Percentiles rank a stretch among this genome's conserved stretches.
phyloP scores from a whole-genome alignment of 2,329 filamentous ascomycete genomes.

The Diplodia intermedia region DNA sequence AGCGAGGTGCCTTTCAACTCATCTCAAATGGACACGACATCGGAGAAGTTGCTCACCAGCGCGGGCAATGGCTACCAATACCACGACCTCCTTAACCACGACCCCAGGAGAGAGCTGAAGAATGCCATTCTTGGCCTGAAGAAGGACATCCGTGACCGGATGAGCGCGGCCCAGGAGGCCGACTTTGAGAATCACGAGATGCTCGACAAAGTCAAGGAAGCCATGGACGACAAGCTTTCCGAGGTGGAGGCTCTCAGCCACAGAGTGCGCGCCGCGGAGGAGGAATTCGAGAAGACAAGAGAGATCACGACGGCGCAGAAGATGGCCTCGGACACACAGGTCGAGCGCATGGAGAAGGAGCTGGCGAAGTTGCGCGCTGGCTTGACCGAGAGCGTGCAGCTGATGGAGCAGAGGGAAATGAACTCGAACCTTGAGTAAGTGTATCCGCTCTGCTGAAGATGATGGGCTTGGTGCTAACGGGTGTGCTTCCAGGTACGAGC shows the following conservation, averaged over 20 bases:
- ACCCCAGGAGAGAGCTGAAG: conserved; percentile 83
- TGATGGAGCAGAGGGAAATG: conserved; percentile 95
- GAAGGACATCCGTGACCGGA: conserved; percentile 90
- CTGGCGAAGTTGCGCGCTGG: conserved; percentile 89
- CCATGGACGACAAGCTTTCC: conserved; percentile 91
- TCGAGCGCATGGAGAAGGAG: conserved; percentile 99
- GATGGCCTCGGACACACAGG: conserved; percentile 86
- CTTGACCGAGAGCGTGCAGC: conserved; percentile 82
- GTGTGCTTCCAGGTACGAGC: conserved; percentile 73
- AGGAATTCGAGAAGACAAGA: conserved; percentile 92
- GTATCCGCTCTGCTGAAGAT: background rate
- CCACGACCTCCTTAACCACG: conserved; percentile 84
- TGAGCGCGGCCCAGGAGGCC: conserved; percentile 80
- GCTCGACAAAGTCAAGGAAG: conserved; percentile 92
- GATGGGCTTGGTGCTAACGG: conserved; percentile 17
- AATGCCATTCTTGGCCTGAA: conserved; percentile 77
- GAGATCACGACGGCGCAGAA: conserved; percentile 87
- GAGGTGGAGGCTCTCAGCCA: conserved; percentile 94
- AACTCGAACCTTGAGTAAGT: conserved; percentile 91
- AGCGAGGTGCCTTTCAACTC: conserved; percentile 74
- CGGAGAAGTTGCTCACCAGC: conserved; percentile 82
- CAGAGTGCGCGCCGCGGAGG: conserved; percentile 83
- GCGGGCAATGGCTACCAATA: conserved; percentile 86
- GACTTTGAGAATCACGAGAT: conserved; percentile 93
- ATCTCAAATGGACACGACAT: conserved; percentile 59